These are phyloP conservation scores for Pseudognaphalium luteoalbum DNA, from an alignment of 129 eudicot genomes.

Conservation along the genomic window DNA sequence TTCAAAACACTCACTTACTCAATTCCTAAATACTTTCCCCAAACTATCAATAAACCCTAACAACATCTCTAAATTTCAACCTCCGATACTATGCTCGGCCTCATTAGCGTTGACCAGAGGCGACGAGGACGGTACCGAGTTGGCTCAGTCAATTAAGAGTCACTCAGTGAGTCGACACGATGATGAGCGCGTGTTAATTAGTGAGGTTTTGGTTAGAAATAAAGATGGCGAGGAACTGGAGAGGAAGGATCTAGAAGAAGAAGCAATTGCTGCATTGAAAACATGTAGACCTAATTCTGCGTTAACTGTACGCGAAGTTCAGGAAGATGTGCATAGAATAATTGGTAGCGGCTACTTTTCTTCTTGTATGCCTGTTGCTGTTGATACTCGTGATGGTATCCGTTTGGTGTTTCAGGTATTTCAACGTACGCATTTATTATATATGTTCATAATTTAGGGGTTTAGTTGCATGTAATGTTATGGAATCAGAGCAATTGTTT, in stretches of 20 bases:
- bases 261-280: constrained; percentile 76
- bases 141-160: constrained; percentile 31
- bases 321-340: constrained; percentile 94
- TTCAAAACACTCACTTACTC: constrained; percentile 36
- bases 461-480: neutral
- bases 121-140: constrained; percentile 43
- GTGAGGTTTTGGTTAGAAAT: constrained; percentile 87
- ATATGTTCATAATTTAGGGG: neutral
- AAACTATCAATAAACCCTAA: neutral
- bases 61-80: neutral
- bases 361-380: constrained; percentile 90
- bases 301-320: constrained; percentile 83
- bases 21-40: constrained; percentile 4
- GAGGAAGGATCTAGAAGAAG: constrained; percentile 82
- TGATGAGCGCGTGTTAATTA: constrained; percentile 88
- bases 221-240: constrained; percentile 98
- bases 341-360: constrained; percentile 82
- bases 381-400: constrained; percentile 94
- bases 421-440: neutral
- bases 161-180: constrained; percentile 40
- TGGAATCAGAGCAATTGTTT: neutral
- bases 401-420: constrained; percentile 90
- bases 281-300: constrained; percentile 83
- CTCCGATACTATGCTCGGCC: constrained; percentile 48
- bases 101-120: constrained; percentile 47